A percentile compares a stretch with the other conserved stretches of the same genome.
Evolutionary conservation across 306 rosid genomes (phyloP).

Genomic region (Cicer judaicum): DNA sequence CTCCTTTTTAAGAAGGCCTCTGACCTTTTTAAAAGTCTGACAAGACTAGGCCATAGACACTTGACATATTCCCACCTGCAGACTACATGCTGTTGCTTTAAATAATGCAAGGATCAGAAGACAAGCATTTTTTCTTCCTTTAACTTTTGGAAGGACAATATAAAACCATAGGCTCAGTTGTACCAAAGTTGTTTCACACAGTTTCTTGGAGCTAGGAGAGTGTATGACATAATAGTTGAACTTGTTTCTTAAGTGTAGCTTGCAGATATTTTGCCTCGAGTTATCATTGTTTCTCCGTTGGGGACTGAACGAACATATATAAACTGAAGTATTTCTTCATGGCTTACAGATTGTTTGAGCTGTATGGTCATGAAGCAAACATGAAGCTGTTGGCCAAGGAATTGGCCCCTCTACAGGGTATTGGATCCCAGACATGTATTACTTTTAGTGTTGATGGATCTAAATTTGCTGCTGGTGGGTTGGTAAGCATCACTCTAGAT

Average conservation of each 20-base stretch:
- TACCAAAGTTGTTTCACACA: background rate
- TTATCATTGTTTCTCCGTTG: conserved; percentile 17
- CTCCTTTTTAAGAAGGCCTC: too few species aligned
- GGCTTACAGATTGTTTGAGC: conserved; percentile 70
- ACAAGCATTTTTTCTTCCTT: conserved; percentile 1
- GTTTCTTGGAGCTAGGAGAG: conserved; percentile 34
- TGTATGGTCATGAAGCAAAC: conserved; percentile 60
- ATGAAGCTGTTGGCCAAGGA: conserved; percentile 72
- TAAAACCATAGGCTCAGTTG: background rate
- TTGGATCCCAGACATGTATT: conserved; percentile 76
- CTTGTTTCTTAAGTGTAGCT: conserved; percentile 14
- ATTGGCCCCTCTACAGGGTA: conserved; percentile 56
- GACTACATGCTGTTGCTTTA: background rate
- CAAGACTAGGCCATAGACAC: too few species aligned
- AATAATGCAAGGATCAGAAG: conserved; percentile 6
- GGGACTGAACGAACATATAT: conserved; percentile 6
- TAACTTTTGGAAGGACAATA: conserved; percentile 11
- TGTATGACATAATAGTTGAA: conserved; percentile 3
- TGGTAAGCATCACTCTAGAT: conserved; percentile 57
- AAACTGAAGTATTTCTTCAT: conserved; percentile 33
- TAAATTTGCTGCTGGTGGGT: conserved; percentile 86
- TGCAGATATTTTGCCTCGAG: conserved; percentile 16
- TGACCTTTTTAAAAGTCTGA: too few species aligned
- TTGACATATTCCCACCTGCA: too few species aligned
- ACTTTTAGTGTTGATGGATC: conserved; percentile 92